Conservation (phyloP, 176 grass and related monocot genomes). For the Thinopyrum elongatum region DNA sequence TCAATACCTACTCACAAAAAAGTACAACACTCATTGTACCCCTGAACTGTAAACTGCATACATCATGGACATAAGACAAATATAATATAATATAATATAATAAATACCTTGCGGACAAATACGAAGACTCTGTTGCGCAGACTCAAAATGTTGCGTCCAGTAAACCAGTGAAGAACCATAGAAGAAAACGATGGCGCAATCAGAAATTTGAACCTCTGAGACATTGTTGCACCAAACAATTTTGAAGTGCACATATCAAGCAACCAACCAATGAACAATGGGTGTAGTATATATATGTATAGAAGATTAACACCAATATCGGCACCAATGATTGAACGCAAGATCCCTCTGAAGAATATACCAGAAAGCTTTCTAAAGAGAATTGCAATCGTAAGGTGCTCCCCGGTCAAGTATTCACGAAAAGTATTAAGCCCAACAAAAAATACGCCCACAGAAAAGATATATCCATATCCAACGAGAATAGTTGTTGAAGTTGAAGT, state of each 20-base stretch:
- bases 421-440: slow-evolving; percentile 15
- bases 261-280: slow-evolving; percentile 28
- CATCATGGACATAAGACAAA: not conserved
- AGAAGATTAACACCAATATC: slow-evolving; percentile 31
- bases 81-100: not conserved
- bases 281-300: not conserved
- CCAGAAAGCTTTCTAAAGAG: not conserved
- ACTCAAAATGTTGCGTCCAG: slow-evolving; percentile 16
- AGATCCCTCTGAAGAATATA: slow-evolving; percentile 11
- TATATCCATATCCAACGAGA: slow-evolving; percentile 24
- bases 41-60: not conserved
- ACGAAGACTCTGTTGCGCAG: not conserved
- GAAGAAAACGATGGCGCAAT: slow-evolving; percentile 27
- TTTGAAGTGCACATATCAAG: slow-evolving; percentile 41
- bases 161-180: slow-evolving; percentile 28
- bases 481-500: slow-evolving; percentile 11
- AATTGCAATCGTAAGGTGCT: not conserved
- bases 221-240: slow-evolving; percentile 30
- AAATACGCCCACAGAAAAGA: slow-evolving; percentile 9
- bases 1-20: slow-evolving; percentile 19
- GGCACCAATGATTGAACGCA: not conserved
- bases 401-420: slow-evolving; percentile 10
- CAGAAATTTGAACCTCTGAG: slow-evolving; percentile 18
- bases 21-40: not conserved
- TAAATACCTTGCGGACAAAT: slow-evolving; percentile 15